Evolutionary conservation across 148 eudicot species (phyloP).

Genomic region (Euryodendron excelsum): DNA sequence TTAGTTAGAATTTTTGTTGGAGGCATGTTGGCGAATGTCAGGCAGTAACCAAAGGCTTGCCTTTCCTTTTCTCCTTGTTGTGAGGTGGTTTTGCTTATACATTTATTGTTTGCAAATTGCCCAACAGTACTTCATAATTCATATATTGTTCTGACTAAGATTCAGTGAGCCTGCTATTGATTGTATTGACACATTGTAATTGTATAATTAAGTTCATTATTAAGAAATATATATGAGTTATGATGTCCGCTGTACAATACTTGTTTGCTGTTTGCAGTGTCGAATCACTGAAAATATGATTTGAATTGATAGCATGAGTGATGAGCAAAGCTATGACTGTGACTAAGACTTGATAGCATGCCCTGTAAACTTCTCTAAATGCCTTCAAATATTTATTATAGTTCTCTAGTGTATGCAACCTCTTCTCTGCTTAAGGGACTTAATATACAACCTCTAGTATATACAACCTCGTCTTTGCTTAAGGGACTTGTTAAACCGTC

Average conservation of each 20-base stretch:
- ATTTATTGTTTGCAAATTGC: constrained; percentile 15
- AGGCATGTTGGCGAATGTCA: constrained; percentile 16
- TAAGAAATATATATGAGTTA: neutral
- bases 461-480: too few relatives aligned
- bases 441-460: too few relatives aligned
- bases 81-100: constrained; percentile 3
- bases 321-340: neutral
- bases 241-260: neutral
- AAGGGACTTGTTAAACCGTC: too few relatives aligned
- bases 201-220: neutral
- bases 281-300: neutral
- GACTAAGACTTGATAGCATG: neutral
- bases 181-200: neutral
- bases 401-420: too few relatives aligned
- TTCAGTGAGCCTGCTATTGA: neutral
- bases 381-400: neutral
- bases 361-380: neutral
- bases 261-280: neutral
- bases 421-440: too few relatives aligned
- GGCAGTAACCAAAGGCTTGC: constrained; percentile 11
- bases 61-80: constrained; percentile 13
- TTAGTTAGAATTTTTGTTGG: constrained; percentile 21
- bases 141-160: neutral
- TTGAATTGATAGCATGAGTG: neutral
- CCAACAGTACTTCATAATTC: neutral